These are phyloP conservation scores for Letharia columbiana DNA, from an alignment of 495 filamentous ascomycete genomes.

Conservation along the genomic window DNA sequence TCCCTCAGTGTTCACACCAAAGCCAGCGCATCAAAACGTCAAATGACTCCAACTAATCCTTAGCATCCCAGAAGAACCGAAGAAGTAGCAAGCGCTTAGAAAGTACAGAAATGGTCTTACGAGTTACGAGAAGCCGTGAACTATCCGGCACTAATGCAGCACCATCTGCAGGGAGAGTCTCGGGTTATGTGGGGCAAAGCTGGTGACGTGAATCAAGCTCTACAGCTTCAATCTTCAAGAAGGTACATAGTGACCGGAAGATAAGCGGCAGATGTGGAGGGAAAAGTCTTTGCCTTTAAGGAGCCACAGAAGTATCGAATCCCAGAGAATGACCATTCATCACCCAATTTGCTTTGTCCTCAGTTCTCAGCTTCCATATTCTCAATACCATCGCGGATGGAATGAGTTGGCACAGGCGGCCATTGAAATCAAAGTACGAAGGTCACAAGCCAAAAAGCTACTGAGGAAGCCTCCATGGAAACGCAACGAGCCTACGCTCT, in stretches of 20 bases:
- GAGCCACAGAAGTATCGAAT: not conserved
- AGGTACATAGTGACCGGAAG: not conserved
- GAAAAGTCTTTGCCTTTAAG: not conserved
- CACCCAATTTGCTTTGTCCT: not conserved
- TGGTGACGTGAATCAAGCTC: not conserved
- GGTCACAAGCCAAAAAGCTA: not conserved
- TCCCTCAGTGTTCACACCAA: slow-evolving; percentile 1
- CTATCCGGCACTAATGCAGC: slow-evolving; percentile 18
- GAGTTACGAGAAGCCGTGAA: not conserved
- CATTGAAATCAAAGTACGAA: not conserved
- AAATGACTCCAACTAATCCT: slow-evolving; percentile 10
- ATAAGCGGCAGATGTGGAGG: not conserved
- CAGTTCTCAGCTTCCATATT: not conserved
- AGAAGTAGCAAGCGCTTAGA: slow-evolving; percentile 13
- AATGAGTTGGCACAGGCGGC: not conserved
- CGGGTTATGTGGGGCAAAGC: slow-evolving; percentile 15
- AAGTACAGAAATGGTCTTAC: not conserved
- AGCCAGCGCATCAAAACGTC: slow-evolving; percentile 15
- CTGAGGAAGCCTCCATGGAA: not conserved
- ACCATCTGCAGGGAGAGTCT: slow-evolving; percentile 5
- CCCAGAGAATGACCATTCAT: not conserved
- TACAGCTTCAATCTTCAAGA: not conserved
- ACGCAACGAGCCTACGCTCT: not conserved
- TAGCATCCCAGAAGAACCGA: not conserved
- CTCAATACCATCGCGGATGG: not conserved